Conservation (phyloP, 352 stramenopile species). For the Globisporangium solare region DNA sequence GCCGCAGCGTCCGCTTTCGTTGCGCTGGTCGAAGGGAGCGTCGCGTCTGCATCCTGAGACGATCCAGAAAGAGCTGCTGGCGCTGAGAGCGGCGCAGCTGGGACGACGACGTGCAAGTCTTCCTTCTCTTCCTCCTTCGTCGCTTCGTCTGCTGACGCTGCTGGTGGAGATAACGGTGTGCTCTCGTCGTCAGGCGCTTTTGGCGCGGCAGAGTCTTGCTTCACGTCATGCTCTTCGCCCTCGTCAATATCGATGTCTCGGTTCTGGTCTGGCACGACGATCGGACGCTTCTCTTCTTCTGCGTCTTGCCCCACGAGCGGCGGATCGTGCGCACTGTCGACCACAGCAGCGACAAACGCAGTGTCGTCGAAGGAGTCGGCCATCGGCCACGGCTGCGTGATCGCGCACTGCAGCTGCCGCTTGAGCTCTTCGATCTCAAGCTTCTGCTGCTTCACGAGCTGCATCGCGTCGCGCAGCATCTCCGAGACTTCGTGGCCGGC, state of each 20-base stretch:
- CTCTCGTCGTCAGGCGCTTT: too few species aligned
- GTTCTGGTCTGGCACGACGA: neutral
- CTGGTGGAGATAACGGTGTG: neutral
- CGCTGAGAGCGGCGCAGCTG: slow-evolving; percentile 13
- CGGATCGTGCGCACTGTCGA: neutral
- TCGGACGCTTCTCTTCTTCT: neutral
- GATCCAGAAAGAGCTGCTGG: slow-evolving; percentile 4
- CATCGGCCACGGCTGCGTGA: neutral
- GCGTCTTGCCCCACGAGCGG: neutral
- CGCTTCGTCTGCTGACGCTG: slow-evolving; percentile 1
- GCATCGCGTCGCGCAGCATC: slow-evolving; percentile 67
- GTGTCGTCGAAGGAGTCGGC: neutral
- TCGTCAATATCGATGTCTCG: slow-evolving; percentile 5
- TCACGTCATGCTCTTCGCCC: neutral
- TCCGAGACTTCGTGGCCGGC: slow-evolving; percentile 42
- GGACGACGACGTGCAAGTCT: neutral
- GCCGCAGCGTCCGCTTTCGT: slow-evolving; percentile 14
- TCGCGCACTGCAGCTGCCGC: slow-evolving; percentile 18
- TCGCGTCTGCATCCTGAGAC: slow-evolving; percentile 6
- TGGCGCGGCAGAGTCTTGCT: too few species aligned
- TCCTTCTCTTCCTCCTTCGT: slow-evolving; percentile 2
- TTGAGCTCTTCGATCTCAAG: slow-evolving; percentile 64
- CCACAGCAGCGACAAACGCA: neutral
- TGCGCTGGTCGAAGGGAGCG: neutral
- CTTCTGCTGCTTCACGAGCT: slow-evolving; percentile 61